phyloP scores from a whole-genome alignment of 352 stramenopile species.

The Globisporangium alternatum region DNA sequence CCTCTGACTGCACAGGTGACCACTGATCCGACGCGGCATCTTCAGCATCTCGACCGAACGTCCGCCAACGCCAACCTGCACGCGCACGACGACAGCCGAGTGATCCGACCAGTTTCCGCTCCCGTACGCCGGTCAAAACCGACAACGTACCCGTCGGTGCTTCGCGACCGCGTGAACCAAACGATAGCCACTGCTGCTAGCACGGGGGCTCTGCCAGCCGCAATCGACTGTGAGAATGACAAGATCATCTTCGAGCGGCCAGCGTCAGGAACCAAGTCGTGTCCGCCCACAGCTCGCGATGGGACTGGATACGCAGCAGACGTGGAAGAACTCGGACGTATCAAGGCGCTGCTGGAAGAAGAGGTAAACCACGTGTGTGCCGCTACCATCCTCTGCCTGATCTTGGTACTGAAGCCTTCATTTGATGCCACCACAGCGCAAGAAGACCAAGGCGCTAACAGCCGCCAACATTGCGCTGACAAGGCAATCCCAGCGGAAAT shows the following conservation, averaged over 20 bases:
- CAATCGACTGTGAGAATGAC: slow-evolving; percentile 7
- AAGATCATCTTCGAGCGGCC: slow-evolving; percentile 15
- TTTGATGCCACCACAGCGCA: slow-evolving; percentile 24
- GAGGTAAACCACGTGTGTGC: slow-evolving; percentile 29
- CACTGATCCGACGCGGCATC: slow-evolving; percentile 30
- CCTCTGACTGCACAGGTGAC: too few species aligned
- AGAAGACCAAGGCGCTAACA: slow-evolving; percentile 43
- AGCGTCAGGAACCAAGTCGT: background rate
- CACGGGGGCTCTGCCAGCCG: background rate
- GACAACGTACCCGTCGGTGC: slow-evolving; percentile 44
- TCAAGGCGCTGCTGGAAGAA: slow-evolving; percentile 26
- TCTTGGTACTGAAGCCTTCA: background rate
- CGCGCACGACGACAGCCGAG: slow-evolving; percentile 1
- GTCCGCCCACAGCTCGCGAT: slow-evolving; percentile 1
- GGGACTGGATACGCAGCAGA: background rate
- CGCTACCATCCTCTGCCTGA: background rate
- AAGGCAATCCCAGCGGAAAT: slow-evolving; percentile 28
- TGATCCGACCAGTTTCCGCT: slow-evolving; percentile 56
- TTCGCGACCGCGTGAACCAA: slow-evolving; percentile 52
- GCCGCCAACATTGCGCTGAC: slow-evolving; percentile 38
- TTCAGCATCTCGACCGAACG: slow-evolving; percentile 21
- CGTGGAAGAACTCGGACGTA: background rate
- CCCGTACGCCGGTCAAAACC: slow-evolving; percentile 57
- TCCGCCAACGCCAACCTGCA: background rate
- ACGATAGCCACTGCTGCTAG: background rate